Evolutionary conservation across 768 basidiomycete species (phyloP).

Genomic region (Rubroboletus satanas): DNA sequence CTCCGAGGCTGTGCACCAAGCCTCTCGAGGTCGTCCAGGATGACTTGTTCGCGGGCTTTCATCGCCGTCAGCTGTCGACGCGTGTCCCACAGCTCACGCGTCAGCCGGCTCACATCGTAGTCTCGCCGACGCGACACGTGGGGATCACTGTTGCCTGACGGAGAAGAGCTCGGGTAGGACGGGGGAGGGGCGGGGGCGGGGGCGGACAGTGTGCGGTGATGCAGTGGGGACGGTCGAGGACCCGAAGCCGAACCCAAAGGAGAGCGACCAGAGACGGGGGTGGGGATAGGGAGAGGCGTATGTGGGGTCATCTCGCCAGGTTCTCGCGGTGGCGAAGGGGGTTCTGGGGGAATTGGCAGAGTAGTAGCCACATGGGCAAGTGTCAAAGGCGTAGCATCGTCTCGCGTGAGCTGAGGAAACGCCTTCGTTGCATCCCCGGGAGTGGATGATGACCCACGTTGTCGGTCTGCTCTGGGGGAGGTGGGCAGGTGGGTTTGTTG

Average conservation of each 20-base stretch:
- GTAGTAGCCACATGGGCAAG: neutral
- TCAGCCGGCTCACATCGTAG: constrained; percentile 12
- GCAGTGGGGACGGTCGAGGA: neutral
- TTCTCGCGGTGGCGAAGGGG: constrained; percentile 3
- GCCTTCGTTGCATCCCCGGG: neutral
- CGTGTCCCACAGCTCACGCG: constrained; percentile 28
- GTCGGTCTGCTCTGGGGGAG: constrained; percentile 1
- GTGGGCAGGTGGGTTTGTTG: neutral
- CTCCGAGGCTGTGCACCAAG: constrained; percentile 9
- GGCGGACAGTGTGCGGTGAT: neutral
- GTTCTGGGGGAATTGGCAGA: neutral
- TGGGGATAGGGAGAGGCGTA: neutral
- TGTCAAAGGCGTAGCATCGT: neutral
- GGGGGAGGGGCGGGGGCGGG: neutral
- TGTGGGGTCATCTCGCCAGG: constrained; percentile 5
- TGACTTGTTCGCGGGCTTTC: constrained; percentile 20
- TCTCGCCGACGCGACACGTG: neutral
- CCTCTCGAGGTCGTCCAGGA: constrained; percentile 22
- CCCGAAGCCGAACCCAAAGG: neutral
- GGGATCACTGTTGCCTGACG: neutral
- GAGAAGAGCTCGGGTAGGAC: neutral
- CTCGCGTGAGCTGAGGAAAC: neutral
- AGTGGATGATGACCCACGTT: neutral
- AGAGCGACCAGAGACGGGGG: neutral
- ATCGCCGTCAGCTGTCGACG: constrained; percentile 22